Conservation (phyloP, 192 early-diverging fungal species). For the Physocladia obscura region DNA sequence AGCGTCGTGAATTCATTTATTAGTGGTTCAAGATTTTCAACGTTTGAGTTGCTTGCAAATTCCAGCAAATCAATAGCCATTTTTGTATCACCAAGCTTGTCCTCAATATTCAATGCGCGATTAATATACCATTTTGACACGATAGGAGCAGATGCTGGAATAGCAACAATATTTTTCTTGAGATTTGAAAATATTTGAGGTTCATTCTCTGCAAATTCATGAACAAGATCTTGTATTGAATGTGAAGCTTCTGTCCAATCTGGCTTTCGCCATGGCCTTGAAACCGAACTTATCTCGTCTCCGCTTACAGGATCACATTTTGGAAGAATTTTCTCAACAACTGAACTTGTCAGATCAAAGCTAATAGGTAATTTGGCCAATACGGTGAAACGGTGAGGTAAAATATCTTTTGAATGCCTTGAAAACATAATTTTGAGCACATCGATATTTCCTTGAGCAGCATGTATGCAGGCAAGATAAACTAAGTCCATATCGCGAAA, state of each 20-base stretch:
- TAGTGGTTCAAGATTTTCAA: slow-evolving; percentile 1
- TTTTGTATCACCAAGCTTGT: background rate
- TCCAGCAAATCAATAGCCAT: background rate
- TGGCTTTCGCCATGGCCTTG: slow-evolving; percentile 36
- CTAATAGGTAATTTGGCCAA: slow-evolving; percentile 61
- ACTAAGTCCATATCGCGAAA: slow-evolving; percentile 69
- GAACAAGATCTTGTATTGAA: slow-evolving; percentile 41
- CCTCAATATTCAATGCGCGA: background rate
- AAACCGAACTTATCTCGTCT: slow-evolving; percentile 46
- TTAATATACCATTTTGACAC: slow-evolving; percentile 18
- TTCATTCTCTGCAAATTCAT: slow-evolving; percentile 35
- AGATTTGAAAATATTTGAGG: background rate
- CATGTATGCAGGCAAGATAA: slow-evolving; percentile 56
- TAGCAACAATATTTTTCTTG: background rate
- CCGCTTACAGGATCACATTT: slow-evolving; percentile 9
- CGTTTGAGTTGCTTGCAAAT: background rate
- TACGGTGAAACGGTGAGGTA: slow-evolving; percentile 64
- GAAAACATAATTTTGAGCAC: slow-evolving; percentile 63
- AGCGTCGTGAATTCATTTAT: slow-evolving; percentile 11
- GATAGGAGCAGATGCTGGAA: background rate
- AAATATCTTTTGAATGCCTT: slow-evolving; percentile 56
- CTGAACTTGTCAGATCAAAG: slow-evolving; percentile 15
- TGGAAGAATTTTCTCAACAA: slow-evolving; percentile 42
- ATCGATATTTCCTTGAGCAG: slow-evolving; percentile 52
- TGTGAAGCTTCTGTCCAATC: slow-evolving; percentile 60